A percentile compares a stretch with the other conserved stretches of the same genome.
Conservation (phyloP, 2,329 filamentous ascomycete species). For the Ilyonectria destructans region DNA sequence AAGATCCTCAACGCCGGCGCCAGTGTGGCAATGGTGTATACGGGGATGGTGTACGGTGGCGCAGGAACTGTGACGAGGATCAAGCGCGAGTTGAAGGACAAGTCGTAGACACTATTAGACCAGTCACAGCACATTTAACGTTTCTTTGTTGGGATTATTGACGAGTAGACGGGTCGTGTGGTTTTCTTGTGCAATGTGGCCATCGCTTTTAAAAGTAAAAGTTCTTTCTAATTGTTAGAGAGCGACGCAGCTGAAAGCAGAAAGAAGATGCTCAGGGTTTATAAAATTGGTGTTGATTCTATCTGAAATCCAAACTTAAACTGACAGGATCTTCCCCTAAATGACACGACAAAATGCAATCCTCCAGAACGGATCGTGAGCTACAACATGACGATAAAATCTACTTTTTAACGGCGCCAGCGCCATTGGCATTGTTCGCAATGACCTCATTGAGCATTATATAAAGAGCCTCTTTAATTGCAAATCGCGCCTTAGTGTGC, state of each 20-base stretch:
- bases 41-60: constrained; percentile 77
- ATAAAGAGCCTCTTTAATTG: too few relatives aligned
- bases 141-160: constrained; percentile 22
- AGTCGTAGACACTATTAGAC: constrained; percentile 48
- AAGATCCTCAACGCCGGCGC: constrained; percentile 90
- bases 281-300: neutral
- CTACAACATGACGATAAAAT: too few relatives aligned
- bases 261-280: neutral
- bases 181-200: constrained; percentile 4
- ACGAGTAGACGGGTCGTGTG: neutral
- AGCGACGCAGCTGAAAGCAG: neutral
- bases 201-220: constrained; percentile 7
- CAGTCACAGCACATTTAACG: constrained; percentile 21
- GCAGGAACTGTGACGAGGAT: constrained; percentile 77
- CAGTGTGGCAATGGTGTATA: constrained; percentile 93
- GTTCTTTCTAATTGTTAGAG: constrained; percentile 8
- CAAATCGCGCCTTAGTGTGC: too few relatives aligned
- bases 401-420: too few relatives aligned
- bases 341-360: too few relatives aligned
- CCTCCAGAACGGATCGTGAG: too few relatives aligned
- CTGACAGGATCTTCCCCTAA: neutral
- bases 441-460: too few relatives aligned
- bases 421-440: too few relatives aligned
- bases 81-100: constrained; percentile 73
- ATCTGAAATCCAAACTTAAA: neutral